Evolutionary conservation across 441 rosid species (phyloP), one percentile per base, ranked within the genome.

Genomic region (Arabidopsis hybrid): DNA sequence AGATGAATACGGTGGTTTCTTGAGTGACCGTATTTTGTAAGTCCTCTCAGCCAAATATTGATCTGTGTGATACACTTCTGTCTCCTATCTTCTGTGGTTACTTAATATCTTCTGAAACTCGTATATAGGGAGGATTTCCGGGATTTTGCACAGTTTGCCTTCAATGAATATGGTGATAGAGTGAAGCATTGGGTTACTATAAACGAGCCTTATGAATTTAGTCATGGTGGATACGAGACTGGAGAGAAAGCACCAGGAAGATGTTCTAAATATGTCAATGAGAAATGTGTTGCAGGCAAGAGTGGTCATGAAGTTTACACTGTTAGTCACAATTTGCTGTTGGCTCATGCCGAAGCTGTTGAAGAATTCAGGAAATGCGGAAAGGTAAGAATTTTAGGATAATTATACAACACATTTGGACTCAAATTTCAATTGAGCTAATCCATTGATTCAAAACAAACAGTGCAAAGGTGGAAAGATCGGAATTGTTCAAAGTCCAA

Each of bases 111-210:
- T 31, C 52, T 11, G 16, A 39, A 14, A 42, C 39, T 64, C 8
- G n/a, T 77, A 7, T 2, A 11, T 38, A 81, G 78, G 65, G 75
- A 72, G 57, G 74, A 73, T 45, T 83, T 77, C 46, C 47, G 73
- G 3, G 79, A 79, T 18, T 83, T 65, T 39, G 84, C 72, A 35
- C 74, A 78, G 49, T 40, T 81, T 17, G 75, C 69, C 51, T 83
- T 79, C 69, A 73, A 75, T 38, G 86, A 81, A 67, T 83, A 77
- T 60, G 88, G 88, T 51, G 85, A 85, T 14, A 71, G 86, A 36
- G 89, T 81, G 34, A 81, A 78, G 77, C 65, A 80, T 34, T 85
- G 87, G 89, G 73, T 78, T 12, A 83, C 85, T 2, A 32, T 83
- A 35, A 85, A 83, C 16, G 86, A 85, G 61, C 86, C 85, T 4